These are phyloP conservation scores for Fallopia convolvulus DNA, from an alignment of 148 eudicot genomes.

Conservation along the genomic window DNA sequence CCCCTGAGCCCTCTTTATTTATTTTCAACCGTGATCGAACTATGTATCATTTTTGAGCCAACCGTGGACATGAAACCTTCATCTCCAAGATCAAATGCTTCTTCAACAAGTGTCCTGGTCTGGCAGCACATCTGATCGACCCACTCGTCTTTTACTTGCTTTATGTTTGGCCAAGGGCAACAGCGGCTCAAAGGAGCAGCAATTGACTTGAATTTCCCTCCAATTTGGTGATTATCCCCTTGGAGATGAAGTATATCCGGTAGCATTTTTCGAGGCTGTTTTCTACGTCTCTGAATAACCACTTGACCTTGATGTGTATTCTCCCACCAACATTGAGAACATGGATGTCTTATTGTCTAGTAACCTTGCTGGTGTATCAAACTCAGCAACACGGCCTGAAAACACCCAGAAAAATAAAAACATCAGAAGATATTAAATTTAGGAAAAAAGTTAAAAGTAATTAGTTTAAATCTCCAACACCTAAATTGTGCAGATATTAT, in stretches of 20 bases:
- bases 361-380: slow-evolving; percentile 61
- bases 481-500: neutral
- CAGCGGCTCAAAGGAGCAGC: neutral
- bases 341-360: slow-evolving; percentile 74
- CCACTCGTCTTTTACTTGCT: neutral
- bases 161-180: neutral
- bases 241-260: slow-evolving; percentile 11
- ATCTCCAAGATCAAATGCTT: neutral
- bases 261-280: neutral
- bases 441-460: neutral
- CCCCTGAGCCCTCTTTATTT: slow-evolving; percentile 8
- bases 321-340: slow-evolving; percentile 76
- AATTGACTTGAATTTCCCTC: neutral
- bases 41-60: neutral
- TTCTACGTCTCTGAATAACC: slow-evolving; percentile 20
- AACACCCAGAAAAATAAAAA: neutral
- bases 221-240: neutral
- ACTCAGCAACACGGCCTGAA: slow-evolving; percentile 91
- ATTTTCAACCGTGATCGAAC: neutral
- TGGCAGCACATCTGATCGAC: neutral
- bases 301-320: slow-evolving; percentile 75
- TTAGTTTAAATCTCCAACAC: neutral
- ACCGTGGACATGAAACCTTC: neutral
- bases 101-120: neutral
- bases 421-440: neutral